Evolutionary conservation across 2,329 filamentous ascomycete species (phyloP).

Genomic region (Talaromyces marneffei): DNA sequence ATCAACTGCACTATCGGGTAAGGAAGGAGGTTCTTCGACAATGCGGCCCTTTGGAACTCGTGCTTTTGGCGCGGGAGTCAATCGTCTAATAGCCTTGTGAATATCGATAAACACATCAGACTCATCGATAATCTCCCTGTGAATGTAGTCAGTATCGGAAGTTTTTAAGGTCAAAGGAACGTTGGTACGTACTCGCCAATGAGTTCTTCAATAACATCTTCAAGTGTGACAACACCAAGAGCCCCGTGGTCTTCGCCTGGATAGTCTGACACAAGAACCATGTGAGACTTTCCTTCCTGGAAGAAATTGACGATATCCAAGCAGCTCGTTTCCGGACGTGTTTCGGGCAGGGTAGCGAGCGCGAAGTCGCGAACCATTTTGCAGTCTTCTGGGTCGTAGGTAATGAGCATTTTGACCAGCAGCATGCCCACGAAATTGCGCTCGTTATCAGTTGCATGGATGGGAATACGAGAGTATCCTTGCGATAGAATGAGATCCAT

Average conservation of each 20-base stretch:
- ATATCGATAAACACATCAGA: conserved; percentile 98
- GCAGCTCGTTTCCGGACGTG: conserved; percentile 89
- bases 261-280: conserved; percentile 88
- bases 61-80: conserved; percentile 75
- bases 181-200: conserved; percentile 76
- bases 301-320: conserved; percentile 99
- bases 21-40: conserved; percentile 42
- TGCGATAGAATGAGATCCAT: conserved; percentile 92
- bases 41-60: conserved; percentile 56
- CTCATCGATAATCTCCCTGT: conserved; percentile 94
- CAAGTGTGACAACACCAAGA: conserved; percentile 86
- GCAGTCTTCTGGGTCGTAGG: conserved; percentile 91
- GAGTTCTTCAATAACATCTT: conserved; percentile 96
- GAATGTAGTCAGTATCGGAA: neutral
- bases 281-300: conserved; percentile 97
- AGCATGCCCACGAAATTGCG: conserved; percentile 96
- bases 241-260: conserved; percentile 90
- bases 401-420: conserved; percentile 96
- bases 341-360: conserved; percentile 89
- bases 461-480: conserved; percentile 93
- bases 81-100: conserved; percentile 90
- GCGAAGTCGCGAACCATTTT: conserved; percentile 84
- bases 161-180: neutral
- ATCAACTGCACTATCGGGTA: conserved; percentile 24
- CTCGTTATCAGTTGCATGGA: conserved; percentile 76